A percentile compares a stretch with the other conserved stretches of the same genome.
phyloP scores from a whole-genome alignment of 352 stramenopile genomes.

The Phytophthora hibernalis region DNA sequence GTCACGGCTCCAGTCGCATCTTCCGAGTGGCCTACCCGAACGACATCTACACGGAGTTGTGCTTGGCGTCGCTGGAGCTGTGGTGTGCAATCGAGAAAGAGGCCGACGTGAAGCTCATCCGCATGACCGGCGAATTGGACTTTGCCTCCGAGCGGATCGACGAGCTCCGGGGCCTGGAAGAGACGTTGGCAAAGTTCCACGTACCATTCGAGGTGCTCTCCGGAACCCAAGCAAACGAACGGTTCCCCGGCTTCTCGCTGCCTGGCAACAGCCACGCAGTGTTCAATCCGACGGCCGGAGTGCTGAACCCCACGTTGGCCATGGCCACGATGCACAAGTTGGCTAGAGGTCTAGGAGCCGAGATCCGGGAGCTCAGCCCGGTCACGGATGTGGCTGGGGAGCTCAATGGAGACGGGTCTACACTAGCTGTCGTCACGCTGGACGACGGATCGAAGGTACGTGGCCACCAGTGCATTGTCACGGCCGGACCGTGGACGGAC shows the following conservation, averaged over 20 bases:
- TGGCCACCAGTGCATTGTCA: constrained; percentile 60
- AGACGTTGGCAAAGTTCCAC: constrained; percentile 36
- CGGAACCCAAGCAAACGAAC: constrained; percentile 46
- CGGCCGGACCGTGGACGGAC: constrained; percentile 62
- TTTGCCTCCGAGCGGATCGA: constrained; percentile 43
- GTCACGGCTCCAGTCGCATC: constrained; percentile 80
- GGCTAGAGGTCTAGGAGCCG: constrained; percentile 40
- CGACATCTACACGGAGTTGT: constrained; percentile 72
- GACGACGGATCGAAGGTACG: constrained; percentile 33
- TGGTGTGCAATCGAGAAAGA: constrained; percentile 62
- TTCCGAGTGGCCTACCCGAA: constrained; percentile 86
- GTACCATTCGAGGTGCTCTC: constrained; percentile 58
- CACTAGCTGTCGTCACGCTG: constrained; percentile 40
- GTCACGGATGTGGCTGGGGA: constrained; percentile 37
- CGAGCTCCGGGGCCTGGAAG: constrained; percentile 41
- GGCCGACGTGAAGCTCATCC: constrained; percentile 47
- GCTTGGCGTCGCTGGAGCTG: constrained; percentile 63
- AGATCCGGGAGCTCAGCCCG: constrained; percentile 49
- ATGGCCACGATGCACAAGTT: constrained; percentile 63
- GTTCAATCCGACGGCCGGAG: constrained; percentile 52
- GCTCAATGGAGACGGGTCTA: constrained; percentile 17
- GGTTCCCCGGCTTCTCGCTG: constrained; percentile 64
- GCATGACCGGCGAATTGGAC: constrained; percentile 71
- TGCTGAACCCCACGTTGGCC: constrained; percentile 61
- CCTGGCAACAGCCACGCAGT: constrained; percentile 47